Percentiles rank a stretch among this genome's conserved stretches.
Conservation (phyloP, 306 rosid genomes). For the Crotalaria pallida region DNA sequence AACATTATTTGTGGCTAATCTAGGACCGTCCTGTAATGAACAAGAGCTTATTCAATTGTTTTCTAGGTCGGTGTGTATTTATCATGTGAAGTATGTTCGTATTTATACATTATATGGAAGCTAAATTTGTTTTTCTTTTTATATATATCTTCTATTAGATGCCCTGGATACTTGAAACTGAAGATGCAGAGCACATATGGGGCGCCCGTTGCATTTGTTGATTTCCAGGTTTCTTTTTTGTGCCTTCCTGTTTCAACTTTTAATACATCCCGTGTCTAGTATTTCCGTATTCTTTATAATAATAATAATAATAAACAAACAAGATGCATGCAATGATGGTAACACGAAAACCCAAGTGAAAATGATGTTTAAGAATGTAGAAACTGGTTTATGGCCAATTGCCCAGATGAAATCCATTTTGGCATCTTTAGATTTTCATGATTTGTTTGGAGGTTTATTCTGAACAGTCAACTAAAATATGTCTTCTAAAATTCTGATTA, state of each 20-base stretch:
- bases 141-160: slow-evolving; percentile 38
- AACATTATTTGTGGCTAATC: slow-evolving; percentile 86
- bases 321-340: slow-evolving; percentile 1
- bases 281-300: background rate
- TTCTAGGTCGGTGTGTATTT: slow-evolving; percentile 55
- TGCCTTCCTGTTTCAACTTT: slow-evolving; percentile 13
- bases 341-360: background rate
- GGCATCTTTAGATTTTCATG: background rate
- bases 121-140: background rate
- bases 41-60: slow-evolving; percentile 75
- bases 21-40: slow-evolving; percentile 84
- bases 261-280: background rate
- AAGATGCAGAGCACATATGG: slow-evolving; percentile 96
- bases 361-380: background rate
- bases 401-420: background rate
- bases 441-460: background rate
- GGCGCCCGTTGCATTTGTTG: slow-evolving; percentile 92
- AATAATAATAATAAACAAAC: background rate
- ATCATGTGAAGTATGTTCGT: background rate
- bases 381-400: background rate
- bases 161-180: slow-evolving; percentile 79
- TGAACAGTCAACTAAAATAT: background rate
- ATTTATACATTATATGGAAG: background rate
- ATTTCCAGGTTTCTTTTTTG: slow-evolving; percentile 63
- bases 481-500: background rate